These are phyloP conservation scores for Hymenoscyphus albidus DNA, from an alignment of 2,329 filamentous ascomycete species.

Conservation along the genomic window DNA sequence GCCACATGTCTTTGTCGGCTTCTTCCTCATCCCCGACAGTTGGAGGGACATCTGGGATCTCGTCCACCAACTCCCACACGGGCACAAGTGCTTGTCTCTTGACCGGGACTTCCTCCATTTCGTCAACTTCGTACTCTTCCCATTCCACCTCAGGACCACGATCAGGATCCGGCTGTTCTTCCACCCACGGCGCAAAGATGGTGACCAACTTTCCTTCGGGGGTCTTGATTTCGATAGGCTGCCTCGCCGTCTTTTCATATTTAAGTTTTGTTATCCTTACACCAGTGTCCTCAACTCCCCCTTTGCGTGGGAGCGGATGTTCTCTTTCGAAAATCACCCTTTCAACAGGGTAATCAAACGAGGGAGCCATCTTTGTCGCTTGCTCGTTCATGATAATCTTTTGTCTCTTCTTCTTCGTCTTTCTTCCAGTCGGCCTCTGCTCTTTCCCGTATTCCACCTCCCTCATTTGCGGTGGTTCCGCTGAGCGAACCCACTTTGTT, in stretches of 20 bases:
- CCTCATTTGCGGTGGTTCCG: neutral
- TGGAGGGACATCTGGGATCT: neutral
- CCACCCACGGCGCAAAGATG: neutral
- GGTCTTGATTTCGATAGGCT: too few relatives aligned
- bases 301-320: neutral
- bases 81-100: neutral
- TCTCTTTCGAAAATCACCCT: neutral
- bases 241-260: too few relatives aligned
- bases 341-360: neutral
- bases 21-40: neutral
- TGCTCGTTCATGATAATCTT: neutral
- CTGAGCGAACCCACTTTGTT: neutral
- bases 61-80: slow-evolving; percentile 11
- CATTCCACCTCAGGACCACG: neutral
- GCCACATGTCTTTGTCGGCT: neutral
- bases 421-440: neutral
- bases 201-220: too few relatives aligned
- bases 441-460: neutral
- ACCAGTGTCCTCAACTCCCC: too few relatives aligned
- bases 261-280: too few relatives aligned
- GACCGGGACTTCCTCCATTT: neutral
- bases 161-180: too few relatives aligned
- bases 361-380: too few relatives aligned
- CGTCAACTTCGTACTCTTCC: neutral
- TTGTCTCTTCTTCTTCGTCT: neutral